Percentiles rank a stretch among this genome's conserved stretches.
Evolutionary conservation across 768 basidiomycete species (phyloP).

Genomic region (Zangia roseola): DNA sequence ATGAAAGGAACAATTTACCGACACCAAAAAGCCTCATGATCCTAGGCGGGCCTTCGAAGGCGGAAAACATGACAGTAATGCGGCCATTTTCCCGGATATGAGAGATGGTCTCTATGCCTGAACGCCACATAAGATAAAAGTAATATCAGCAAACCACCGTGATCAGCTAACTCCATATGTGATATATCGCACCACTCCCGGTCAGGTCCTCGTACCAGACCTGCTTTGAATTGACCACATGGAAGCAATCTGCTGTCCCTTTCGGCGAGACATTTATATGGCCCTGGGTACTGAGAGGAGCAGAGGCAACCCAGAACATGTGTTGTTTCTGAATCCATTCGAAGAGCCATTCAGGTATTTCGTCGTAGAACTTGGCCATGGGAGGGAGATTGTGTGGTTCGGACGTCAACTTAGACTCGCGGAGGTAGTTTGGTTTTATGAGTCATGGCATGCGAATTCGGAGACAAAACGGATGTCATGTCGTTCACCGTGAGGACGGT

Average conservation of each 20-base stretch:
- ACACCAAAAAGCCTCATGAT: slow-evolving; percentile 58
- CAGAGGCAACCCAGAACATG: slow-evolving; percentile 71
- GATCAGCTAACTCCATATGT: neutral
- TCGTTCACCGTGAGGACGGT: too few relatives aligned
- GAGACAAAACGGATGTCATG: too few relatives aligned
- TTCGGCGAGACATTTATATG: slow-evolving; percentile 72
- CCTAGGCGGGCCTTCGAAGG: slow-evolving; percentile 61
- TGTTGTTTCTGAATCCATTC: slow-evolving; percentile 63
- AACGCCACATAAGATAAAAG: neutral
- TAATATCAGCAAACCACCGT: too few relatives aligned
- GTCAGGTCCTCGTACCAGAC: slow-evolving; percentile 77
- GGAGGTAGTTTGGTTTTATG: too few relatives aligned
- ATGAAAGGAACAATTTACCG: slow-evolving; percentile 39
- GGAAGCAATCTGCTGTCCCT: slow-evolving; percentile 60
- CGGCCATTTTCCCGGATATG: slow-evolving; percentile 64
- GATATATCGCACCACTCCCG: slow-evolving; percentile 50
- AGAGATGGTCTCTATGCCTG: slow-evolving; percentile 61
- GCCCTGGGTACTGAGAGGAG: slow-evolving; percentile 55
- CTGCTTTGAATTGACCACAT: slow-evolving; percentile 48
- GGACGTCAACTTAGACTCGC: too few relatives aligned
- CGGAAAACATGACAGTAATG: slow-evolving; percentile 61
- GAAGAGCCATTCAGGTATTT: slow-evolving; percentile 52
- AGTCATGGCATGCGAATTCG: too few relatives aligned
- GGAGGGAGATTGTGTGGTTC: too few relatives aligned
- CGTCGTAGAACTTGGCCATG: slow-evolving; percentile 61